These are phyloP conservation scores for Debaryomycetaceae sp. DNA, from an alignment of 1,139 yeast species.

Conservation along the genomic window DNA sequence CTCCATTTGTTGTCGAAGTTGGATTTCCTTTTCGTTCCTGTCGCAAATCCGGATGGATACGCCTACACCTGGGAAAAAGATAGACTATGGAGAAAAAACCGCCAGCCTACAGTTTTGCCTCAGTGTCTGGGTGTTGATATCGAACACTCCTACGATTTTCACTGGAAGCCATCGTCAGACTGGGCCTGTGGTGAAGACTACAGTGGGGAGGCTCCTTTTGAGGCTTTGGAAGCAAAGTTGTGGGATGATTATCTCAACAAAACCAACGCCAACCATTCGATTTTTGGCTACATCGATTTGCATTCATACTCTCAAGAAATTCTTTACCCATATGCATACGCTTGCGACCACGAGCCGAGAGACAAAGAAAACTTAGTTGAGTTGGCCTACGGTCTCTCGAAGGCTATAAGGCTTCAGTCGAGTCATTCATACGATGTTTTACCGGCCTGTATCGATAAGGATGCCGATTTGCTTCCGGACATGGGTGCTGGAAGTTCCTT, in stretches of 20 bases:
- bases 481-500: slow-evolving; percentile 79
- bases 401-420: slow-evolving; percentile 60
- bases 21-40: slow-evolving; percentile 77
- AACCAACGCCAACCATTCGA: slow-evolving; percentile 56
- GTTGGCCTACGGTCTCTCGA: slow-evolving; percentile 75
- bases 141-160: slow-evolving; percentile 79
- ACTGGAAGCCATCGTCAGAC: slow-evolving; percentile 63
- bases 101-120: slow-evolving; percentile 69
- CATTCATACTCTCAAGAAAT: slow-evolving; percentile 86
- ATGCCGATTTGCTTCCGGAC: slow-evolving; percentile 66
- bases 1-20: slow-evolving; percentile 37
- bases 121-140: slow-evolving; percentile 80
- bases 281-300: slow-evolving; percentile 75
- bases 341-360: slow-evolving; percentile 69
- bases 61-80: slow-evolving; percentile 77
- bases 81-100: slow-evolving; percentile 84
- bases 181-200: slow-evolving; percentile 82
- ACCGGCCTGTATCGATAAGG: slow-evolving; percentile 78
- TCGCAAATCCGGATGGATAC: slow-evolving; percentile 89
- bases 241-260: slow-evolving; percentile 64
- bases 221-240: slow-evolving; percentile 67
- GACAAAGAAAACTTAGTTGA: slow-evolving; percentile 80
- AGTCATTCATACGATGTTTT: slow-evolving; percentile 66
- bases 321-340: slow-evolving; percentile 77
- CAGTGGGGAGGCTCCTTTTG: slow-evolving; percentile 73